A percentile compares a stretch with the other conserved stretches of the same genome.
Evolutionary conservation across 495 filamentous ascomycete species (phyloP).

Genomic region (Penicillium maclennaniae): DNA sequence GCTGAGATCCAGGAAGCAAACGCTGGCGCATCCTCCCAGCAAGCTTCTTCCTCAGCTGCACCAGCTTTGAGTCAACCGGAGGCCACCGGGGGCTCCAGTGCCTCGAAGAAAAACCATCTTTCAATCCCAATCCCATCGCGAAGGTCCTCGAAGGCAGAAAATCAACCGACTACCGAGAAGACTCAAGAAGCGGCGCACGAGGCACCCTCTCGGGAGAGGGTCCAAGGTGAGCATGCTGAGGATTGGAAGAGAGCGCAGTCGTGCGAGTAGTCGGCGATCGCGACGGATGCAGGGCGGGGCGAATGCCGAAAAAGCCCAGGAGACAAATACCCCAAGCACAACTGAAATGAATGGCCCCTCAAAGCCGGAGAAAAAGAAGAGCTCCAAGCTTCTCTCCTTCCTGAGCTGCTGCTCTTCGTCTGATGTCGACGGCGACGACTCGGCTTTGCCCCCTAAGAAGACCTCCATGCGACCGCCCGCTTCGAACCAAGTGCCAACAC

Average conservation of each 20-base stretch:
- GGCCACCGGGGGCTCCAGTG: constrained; percentile 15
- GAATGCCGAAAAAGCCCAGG: constrained; percentile 37
- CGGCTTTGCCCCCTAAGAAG: constrained; percentile 62
- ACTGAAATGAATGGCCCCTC: constrained; percentile 32
- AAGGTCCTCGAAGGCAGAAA: constrained; percentile 61
- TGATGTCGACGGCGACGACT: constrained; percentile 58
- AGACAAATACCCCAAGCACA: constrained; percentile 19
- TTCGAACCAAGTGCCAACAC: constrained; percentile 52
- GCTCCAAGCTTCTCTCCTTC: constrained; percentile 60
- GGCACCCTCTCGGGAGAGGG: constrained; percentile 54
- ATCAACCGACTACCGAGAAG: constrained; percentile 58
- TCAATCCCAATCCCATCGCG: constrained; percentile 61
- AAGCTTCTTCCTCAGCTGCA: constrained; percentile 18
- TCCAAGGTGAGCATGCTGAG: constrained; percentile 69
- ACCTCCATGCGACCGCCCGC: constrained; percentile 51
- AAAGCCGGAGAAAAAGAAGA: constrained; percentile 59
- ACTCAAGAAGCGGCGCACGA: constrained; percentile 63
- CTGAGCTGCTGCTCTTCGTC: constrained; percentile 76
- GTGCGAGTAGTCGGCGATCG: constrained; percentile 58
- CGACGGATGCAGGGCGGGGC: constrained; percentile 41
- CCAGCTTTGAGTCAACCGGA: constrained; percentile 10
- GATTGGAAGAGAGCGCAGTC: constrained; percentile 64
- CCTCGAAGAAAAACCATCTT: constrained; percentile 54
- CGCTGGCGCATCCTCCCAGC: constrained; percentile 22
- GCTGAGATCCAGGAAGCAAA: constrained; percentile 27